A percentile compares a stretch with the other conserved stretches of the same genome.
These are phyloP conservation scores for Solanum rostratum DNA, from an alignment of 257 asterid genomes.

Conservation along the genomic window DNA sequence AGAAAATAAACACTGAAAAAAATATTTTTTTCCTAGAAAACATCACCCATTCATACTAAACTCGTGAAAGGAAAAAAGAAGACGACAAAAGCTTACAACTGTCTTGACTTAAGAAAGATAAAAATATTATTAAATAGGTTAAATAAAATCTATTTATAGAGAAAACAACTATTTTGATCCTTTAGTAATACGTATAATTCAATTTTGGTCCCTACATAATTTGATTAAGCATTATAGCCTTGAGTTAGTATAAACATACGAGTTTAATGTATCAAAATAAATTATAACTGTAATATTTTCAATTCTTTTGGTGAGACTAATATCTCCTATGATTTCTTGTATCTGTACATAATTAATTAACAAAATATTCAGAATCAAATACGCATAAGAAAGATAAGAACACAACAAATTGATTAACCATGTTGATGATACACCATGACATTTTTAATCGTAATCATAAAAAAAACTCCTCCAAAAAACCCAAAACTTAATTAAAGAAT, in stretches of 20 bases:
- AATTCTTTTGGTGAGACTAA: neutral
- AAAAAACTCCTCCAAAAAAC: neutral
- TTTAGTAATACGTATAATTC: neutral
- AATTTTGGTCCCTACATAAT: neutral
- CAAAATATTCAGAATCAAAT: no score
- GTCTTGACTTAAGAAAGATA: neutral
- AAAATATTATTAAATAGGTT: neutral
- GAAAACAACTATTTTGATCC: neutral
- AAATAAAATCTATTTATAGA: neutral
- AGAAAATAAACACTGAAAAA: neutral
- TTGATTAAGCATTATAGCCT: neutral
- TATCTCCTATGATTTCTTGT: neutral
- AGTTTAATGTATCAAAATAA: no score
- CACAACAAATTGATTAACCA: neutral
- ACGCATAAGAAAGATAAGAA: no score
- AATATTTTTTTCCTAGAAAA: neutral
- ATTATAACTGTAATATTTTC: neutral
- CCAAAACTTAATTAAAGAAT: neutral
- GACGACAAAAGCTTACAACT: neutral
- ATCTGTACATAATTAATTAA: neutral
- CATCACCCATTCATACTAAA: neutral
- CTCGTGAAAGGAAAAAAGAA: neutral
- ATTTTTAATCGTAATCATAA: no score
- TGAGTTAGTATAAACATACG: no score
- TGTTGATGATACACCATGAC: neutral